Evolutionary conservation across 768 basidiomycete species (phyloP).

Genomic region (Glaciozyma antarctica): DNA sequence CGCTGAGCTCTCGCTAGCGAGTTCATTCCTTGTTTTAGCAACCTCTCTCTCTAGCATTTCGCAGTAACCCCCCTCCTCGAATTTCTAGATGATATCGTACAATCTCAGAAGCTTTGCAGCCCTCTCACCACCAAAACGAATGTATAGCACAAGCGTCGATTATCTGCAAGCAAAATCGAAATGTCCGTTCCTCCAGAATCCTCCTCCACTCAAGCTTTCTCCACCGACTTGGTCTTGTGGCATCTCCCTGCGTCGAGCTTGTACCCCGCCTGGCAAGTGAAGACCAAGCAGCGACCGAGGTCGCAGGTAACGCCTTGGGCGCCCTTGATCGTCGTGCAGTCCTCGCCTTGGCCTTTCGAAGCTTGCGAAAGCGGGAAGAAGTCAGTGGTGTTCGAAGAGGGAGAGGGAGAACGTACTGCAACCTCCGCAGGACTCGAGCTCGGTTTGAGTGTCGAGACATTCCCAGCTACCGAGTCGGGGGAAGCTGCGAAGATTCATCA

Average conservation of each 20-base stretch:
- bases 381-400: background rate
- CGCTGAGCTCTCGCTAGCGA: too few species aligned
- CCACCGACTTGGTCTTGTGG: background rate
- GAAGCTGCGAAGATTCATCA: constrained; percentile 10
- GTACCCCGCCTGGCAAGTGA: constrained; percentile 37
- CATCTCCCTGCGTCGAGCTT: constrained; percentile 23
- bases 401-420: constrained; percentile 12
- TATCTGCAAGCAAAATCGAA: too few species aligned
- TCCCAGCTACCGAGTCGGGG: constrained; percentile 25
- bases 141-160: too few species aligned
- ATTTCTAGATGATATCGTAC: too few species aligned
- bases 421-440: constrained; percentile 28
- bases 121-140: too few species aligned
- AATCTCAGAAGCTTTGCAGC: too few species aligned
- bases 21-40: too few species aligned
- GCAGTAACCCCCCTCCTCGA: too few species aligned
- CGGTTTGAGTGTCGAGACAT: constrained; percentile 8
- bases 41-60: too few species aligned
- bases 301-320: constrained; percentile 43
- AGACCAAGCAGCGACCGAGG: constrained; percentile 41
- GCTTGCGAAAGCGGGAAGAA: background rate
- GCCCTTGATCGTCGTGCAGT: constrained; percentile 46
- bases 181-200: too few species aligned
- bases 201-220: too few species aligned
- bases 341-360: constrained; percentile 40